Base-by-base conservation (phyloP, 495 filamentous ascomycete genomes). In the Neurospora sp. region DNA sequence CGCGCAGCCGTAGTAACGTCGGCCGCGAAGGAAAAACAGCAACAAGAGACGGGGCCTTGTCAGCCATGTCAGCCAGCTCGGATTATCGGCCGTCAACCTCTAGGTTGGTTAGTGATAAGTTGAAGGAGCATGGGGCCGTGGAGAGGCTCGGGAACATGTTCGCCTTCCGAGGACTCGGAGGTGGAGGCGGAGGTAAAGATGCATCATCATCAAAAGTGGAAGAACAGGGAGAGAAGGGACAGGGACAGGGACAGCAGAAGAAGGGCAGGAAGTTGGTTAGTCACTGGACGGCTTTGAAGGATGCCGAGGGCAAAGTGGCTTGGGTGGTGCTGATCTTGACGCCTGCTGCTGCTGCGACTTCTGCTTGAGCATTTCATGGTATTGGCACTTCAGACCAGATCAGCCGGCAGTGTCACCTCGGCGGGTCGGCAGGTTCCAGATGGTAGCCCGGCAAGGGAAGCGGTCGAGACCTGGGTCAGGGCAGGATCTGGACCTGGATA, bases 261-360 rank as follows among this genome's bases (percentile, higher is more conserved):
- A 80, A 75, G 74, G 76, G 81, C 73, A 83, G 83, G 73, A 81
- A 78, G 77, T 78, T 87, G 68, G 81, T 85, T n/a, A 83, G 80
- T 35, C 84, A 86, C 75, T 89, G 87, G 87, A 85, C 85, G 71
- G 87, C 87, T 31, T 73, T 87, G 75, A 88, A 85, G 77, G 84
- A 88, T 75, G 85, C 78, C 12, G 76, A 83, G 18, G 87, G 85
- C 0, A 72, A 72, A 38, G 80, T 87, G 20, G 80, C 71, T 20
- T 87, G 81, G 77, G 82, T 87, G 44, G 82, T 89, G 68, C 71
- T 88, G 70, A 74, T 83, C 20, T 74, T 85, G 75, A 80, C 74
- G 70, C 81, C 80, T 27, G 76, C 73, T 38, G 35, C 16, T 48
- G 40, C 16, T 38, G 40, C 42, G 68, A 20, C 22, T 68, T 18